phyloP scores from a whole-genome alignment of 2,329 filamentous ascomycete species.

The Chaetothyriales sp. region DNA sequence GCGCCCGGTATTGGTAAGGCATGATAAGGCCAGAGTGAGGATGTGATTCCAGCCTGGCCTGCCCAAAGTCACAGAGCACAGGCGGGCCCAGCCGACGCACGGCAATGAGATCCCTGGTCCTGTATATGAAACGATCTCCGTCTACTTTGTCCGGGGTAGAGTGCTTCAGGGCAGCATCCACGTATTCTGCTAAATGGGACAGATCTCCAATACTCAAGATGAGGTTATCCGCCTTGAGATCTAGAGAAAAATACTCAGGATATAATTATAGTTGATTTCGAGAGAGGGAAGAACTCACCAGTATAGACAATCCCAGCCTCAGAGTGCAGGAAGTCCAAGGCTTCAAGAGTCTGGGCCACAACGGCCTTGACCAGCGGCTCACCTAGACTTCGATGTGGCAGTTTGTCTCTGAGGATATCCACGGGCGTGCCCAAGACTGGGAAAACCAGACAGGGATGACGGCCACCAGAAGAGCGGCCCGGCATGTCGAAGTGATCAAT shows the following conservation, averaged over 20 bases:
- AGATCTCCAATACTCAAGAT: background rate
- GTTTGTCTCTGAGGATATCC: conserved; percentile 4
- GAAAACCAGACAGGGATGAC: conserved; percentile 24
- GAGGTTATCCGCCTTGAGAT: background rate
- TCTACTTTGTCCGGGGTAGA: background rate
- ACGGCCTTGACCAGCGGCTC: background rate
- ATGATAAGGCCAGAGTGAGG: no score
- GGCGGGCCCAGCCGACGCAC: no score
- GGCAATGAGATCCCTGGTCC: no score
- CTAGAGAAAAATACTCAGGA: no score
- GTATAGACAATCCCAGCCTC: conserved; percentile 4
- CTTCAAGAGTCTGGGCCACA: background rate
- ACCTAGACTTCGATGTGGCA: background rate
- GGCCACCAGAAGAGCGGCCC: conserved; percentile 19
- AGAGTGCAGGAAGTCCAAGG: conserved; percentile 20
- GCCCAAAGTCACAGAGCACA: no score
- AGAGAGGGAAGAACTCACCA: background rate
- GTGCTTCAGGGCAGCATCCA: background rate
- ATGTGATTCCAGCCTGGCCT: no score
- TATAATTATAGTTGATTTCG: no score
- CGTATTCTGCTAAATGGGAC: background rate
- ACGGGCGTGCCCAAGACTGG: conserved; percentile 12
- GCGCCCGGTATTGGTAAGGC: no score
- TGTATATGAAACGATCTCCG: no score
- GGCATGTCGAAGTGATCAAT: conserved; percentile 18